Base-by-base conservation (phyloP, 495 filamentous ascomycete species). In the Oleoguttula mirabilis region DNA sequence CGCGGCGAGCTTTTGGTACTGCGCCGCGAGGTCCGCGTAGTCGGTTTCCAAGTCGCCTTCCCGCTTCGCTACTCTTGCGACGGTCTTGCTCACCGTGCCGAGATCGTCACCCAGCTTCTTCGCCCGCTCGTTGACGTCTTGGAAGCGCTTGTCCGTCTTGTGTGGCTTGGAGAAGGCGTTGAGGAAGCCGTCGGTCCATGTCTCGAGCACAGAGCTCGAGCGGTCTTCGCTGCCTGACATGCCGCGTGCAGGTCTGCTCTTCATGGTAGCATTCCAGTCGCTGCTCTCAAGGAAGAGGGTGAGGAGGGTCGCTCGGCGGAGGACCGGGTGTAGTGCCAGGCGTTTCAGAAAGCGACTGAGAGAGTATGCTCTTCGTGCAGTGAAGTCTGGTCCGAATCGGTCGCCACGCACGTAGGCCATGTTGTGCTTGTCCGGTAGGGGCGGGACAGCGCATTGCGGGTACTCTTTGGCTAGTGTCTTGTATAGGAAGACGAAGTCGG, bases 401-500 rank as follows among this genome's bases (percentile, higher is more conserved):
- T 96, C 88, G 39, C 92, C 92, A 38, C 86, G 81, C 25, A 95
- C 92, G 55, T 95, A 94, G 55, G 90, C 84, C 83, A 98, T 90
- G 59, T 93, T 93, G 70, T 96, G 88, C 65, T 98, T 98, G 61
- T 96, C 90, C 33, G 90, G 90, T 44, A 96, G 68, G 35, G 90
- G 90, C 28, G 90, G 90, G 10, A 98, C 87, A 31, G 90, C 92
- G 65, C 77, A 85, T 58, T 80, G 81, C 23, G 86, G 85, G 55
- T 86, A 96, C 55, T 95, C 84, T 51, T 76, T 75, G 40, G 69
- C 77, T 30, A 98, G 75, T 21, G 76, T 77, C 61, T 94, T 96
- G 70, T 83, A 94, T 41, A 98, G 77, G 58, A 94, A 98, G 47
- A 92, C 81, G 59, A 98, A 98, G 62, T 98, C 90, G 41, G 87